Evolutionary conservation across 257 asterid genomes (phyloP), one percentile per base, ranked within the genome.

Genomic region (Ophiorrhiza pumila): DNA sequence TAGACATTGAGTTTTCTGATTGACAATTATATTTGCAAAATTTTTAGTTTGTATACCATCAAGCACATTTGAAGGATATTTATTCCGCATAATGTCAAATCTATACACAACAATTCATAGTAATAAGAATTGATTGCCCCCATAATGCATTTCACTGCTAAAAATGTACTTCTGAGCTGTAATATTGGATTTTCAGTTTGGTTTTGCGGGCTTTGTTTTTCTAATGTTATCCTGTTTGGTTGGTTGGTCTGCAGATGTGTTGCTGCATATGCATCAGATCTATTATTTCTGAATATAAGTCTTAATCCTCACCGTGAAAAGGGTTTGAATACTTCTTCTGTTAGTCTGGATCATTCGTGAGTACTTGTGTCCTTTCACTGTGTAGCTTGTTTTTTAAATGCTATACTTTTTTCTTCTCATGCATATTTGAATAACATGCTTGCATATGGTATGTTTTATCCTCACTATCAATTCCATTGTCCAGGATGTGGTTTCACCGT

Each of bases 401-500:
- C 74, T 37, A 34, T 37, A 7, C 23, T 53, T 9, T 7, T n/a
- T 45, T 72, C 64, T 77, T 67, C 77, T 74, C 17, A 25, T 27
- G 59, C 60, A 63, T 9, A 37, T 15, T 71, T 29, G 37, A 18
- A 68, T 27, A n/a, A 37, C 14, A 47, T 10, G 29, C 10, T 20
- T 66, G 58, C 5, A 35, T 68, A 18, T 46, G 6, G 25, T 39
- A 5, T 62, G 35, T 39, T n/a, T 47, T 34, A 8, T 25, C 56
- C 37, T 61, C 29, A 17, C 61, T 23, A 3, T 31, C 18, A 14
- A 11, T 53, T 74, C n/a, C 0, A 17, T 25, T 76, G 50, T 68
- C 58, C 91, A 94, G 99, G 95, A 88, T 94, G 85, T 94, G 97
- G 99, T 94, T 94, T 72, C 99, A 94, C 87, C 84, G 87, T 79